Percentiles rank a stretch among this genome's conserved stretches.
Evolutionary conservation across 2,329 filamentous ascomycete genomes (phyloP).

Genomic region (Graphilbum sp.): DNA sequence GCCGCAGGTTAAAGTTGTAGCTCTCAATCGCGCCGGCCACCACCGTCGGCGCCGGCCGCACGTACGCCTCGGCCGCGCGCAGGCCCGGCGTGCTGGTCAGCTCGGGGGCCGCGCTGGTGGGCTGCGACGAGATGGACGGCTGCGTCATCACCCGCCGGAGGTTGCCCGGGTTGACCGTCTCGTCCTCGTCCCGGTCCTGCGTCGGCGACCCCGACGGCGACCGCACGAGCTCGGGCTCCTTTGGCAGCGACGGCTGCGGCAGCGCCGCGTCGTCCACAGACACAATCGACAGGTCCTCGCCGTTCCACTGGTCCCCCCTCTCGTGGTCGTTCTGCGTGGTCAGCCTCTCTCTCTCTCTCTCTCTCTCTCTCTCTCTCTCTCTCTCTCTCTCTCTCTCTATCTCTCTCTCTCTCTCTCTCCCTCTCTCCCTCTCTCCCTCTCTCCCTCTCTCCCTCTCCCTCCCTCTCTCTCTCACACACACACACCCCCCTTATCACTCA

Average conservation of each 20-base stretch:
- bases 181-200: conserved; percentile 15
- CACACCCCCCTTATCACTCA: conserved; percentile 19
- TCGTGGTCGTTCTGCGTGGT: conserved; percentile 57
- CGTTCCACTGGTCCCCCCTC: conserved; percentile 92
- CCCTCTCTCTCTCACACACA: too few species aligned
- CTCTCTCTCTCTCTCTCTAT: not conserved
- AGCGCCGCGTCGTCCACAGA: conserved; percentile 64
- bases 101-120: conserved; percentile 34
- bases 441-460: not conserved
- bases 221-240: conserved; percentile 17
- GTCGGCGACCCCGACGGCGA: conserved; percentile 29
- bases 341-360: not conserved
- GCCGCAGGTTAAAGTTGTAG: conserved; percentile 70
- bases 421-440: not conserved
- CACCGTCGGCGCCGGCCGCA: conserved; percentile 66
- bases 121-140: conserved; percentile 45
- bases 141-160: conserved; percentile 57
- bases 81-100: conserved; percentile 54
- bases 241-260: conserved; percentile 33
- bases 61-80: conserved; percentile 82
- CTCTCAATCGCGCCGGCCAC: conserved; percentile 55
- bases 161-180: conserved; percentile 54
- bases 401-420: not conserved
- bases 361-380: too few species aligned
- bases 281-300: conserved; percentile 85